Conservation (phyloP, 2,329 filamentous ascomycete genomes). For the Aspergillus jensenii region DNA sequence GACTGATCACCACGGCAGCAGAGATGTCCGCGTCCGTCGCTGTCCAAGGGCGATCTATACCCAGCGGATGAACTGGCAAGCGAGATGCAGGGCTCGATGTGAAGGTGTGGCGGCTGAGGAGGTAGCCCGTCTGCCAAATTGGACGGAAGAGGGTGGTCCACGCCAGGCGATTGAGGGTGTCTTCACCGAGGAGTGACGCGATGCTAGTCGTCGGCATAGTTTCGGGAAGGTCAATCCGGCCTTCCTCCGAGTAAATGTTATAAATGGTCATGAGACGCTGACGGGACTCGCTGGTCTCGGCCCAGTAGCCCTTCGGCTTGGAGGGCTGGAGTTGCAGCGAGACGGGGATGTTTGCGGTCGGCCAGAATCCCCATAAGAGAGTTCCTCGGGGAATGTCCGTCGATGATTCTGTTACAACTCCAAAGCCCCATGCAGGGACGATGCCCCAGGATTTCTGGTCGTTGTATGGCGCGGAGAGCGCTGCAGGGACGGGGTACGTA, state of each 20-base stretch:
- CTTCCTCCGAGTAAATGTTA: slow-evolving; percentile 39
- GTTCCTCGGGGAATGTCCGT: neutral
- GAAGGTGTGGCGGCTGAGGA: slow-evolving; percentile 35
- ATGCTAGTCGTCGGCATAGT: neutral
- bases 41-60: slow-evolving; percentile 25
- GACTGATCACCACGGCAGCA: slow-evolving; percentile 33
- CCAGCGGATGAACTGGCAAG: slow-evolving; percentile 10
- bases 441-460: slow-evolving; percentile 44
- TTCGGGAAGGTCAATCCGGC: neutral
- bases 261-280: slow-evolving; percentile 44
- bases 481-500: slow-evolving; percentile 42
- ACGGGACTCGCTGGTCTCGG: slow-evolving; percentile 39
- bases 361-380: neutral
- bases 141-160: slow-evolving; percentile 26
- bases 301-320: slow-evolving; percentile 29
- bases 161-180: slow-evolving; percentile 14
- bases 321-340: slow-evolving; percentile 34
- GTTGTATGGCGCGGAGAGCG: slow-evolving; percentile 27
- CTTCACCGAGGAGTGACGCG: slow-evolving; percentile 5
- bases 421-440: slow-evolving; percentile 51
- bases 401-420: slow-evolving; percentile 27
- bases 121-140: slow-evolving; percentile 27
- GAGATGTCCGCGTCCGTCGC: slow-evolving; percentile 32
- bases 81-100: neutral
- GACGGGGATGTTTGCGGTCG: slow-evolving; percentile 32